Base-by-base conservation (phyloP, 345 rosid genomes). In the Rhizophora apiculata region DNA sequence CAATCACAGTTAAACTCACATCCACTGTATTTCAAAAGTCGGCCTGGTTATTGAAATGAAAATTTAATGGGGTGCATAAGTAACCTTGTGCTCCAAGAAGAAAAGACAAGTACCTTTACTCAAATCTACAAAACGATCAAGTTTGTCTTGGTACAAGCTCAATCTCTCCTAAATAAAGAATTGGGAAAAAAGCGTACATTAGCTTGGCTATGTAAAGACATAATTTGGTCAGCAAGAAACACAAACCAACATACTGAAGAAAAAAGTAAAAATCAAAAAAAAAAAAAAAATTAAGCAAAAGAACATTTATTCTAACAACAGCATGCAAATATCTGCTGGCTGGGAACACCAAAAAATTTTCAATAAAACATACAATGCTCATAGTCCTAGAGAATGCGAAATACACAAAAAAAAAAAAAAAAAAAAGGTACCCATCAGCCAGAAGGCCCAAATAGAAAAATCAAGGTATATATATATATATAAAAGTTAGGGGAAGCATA, bases 71-170 rank as follows among this genome's bases (percentile, higher is more conserved):
- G 49, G 19, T 13, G 19, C 49, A 43, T 43, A 43, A 15, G 49
- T 43, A 43, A 11, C 49, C 18, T 43, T 43, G 31, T 4, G 21
- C 18, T 51, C 20, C 43, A 21, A 49, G 59, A 52, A 75, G 52
- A 43, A 58, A 68, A 53, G 64, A 48, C 46, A 4, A 56, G 64
- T 74, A 95, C 99, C 98, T 89, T 87, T 86, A 68, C 88, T 87
- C 64, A 80, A 83, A 80, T 85, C 86, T 55, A 82, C 7, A 57
- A 78, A 76, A 39, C 81, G 80, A 67, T 86, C 85, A 19, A 92
- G 69, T 63, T 96, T 92, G 69, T 83, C 94, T 67, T 85, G 78
- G 39, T 92, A 95, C 80, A 87, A 80, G 64, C 82, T 77, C 63
- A 96, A 60, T 70, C 98, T 77, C 81, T 92, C 98, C 99, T 96